These are phyloP conservation scores for Puccinia novopanici DNA, from an alignment of 1,284 basidiomycete species.

Conservation along the genomic window DNA sequence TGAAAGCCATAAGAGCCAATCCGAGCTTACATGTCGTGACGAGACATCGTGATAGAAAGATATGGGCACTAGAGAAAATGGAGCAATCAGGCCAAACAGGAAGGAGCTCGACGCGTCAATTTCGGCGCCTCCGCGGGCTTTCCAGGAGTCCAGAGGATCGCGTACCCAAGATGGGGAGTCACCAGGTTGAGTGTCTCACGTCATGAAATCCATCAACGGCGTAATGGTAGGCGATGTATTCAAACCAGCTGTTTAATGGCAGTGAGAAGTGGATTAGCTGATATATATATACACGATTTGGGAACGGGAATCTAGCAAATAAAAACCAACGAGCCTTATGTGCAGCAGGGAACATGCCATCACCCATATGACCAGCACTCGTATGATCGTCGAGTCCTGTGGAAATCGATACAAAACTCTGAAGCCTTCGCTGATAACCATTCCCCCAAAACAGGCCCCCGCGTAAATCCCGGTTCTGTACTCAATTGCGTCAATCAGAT, in stretches of 20 bases:
- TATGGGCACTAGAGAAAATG: slow-evolving; percentile 5
- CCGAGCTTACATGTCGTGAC: slow-evolving; percentile 22
- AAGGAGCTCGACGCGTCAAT: neutral
- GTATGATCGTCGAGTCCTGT: slow-evolving; percentile 23
- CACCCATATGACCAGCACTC: slow-evolving; percentile 13
- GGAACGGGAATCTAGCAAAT: neutral
- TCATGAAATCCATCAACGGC: slow-evolving; percentile 34
- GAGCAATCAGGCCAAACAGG: neutral
- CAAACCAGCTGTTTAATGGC: slow-evolving; percentile 14
- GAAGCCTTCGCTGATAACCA: slow-evolving; percentile 44
- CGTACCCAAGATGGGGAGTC: slow-evolving; percentile 38
- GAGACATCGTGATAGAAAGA: slow-evolving; percentile 25
- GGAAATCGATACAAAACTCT: slow-evolving; percentile 49
- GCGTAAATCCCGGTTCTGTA: slow-evolving; percentile 34
- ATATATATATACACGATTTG: neutral
- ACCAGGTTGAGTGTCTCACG: neutral
- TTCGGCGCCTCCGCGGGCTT: neutral
- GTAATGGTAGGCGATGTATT: slow-evolving; percentile 40
- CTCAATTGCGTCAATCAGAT: neutral
- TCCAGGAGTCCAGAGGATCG: neutral
- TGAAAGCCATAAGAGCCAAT: neutral
- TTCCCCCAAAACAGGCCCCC: slow-evolving; percentile 43
- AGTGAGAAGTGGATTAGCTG: neutral
- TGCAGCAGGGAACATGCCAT: slow-evolving; percentile 34
- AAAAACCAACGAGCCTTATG: slow-evolving; percentile 11